Conservation (phyloP, 306 rosid genomes). For the Cucurbita moschata region DNA sequence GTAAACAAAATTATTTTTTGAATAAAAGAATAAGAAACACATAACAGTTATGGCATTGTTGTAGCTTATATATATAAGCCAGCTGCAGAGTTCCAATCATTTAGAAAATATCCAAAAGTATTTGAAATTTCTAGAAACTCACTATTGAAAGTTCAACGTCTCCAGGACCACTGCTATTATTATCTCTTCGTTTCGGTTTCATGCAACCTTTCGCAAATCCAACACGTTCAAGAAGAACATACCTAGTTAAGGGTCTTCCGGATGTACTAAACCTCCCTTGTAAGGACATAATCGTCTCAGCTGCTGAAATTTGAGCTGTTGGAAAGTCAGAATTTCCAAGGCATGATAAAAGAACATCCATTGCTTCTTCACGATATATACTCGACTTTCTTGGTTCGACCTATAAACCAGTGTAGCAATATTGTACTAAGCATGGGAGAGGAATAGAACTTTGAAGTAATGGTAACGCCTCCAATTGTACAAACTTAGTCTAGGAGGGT, state of each 20-base stretch:
- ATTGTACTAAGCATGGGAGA: neutral
- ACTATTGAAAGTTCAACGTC: conserved; percentile 37
- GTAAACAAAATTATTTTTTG: neutral
- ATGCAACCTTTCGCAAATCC: conserved; percentile 37
- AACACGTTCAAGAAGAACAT: conserved; percentile 62
- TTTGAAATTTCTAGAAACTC: conserved; percentile 8
- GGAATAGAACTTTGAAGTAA: neutral
- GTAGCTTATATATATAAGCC: neutral
- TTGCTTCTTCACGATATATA: conserved; percentile 84
- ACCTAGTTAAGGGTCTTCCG: conserved; percentile 51
- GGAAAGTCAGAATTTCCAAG: conserved; percentile 52
- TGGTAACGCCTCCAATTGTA: too few species aligned
- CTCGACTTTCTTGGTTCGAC: conserved; percentile 83
- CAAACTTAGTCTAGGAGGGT: too few species aligned
- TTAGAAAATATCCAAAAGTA: neutral
- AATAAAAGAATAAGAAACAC: too few species aligned
- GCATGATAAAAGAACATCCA: conserved; percentile 67
- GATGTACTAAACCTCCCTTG: conserved; percentile 61
- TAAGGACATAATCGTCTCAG: conserved; percentile 57
- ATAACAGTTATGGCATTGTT: too few species aligned
- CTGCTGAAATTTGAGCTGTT: conserved; percentile 51
- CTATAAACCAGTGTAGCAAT: conserved; percentile 26
- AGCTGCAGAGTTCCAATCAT: neutral
- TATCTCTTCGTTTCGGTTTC: conserved; percentile 32
- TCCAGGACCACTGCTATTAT: conserved; percentile 22